A percentile compares a stretch with the other conserved stretches of the same genome.
phyloP scores from a whole-genome alignment of 164 flowering plant genomes.

The Tetracentron sinense region DNA sequence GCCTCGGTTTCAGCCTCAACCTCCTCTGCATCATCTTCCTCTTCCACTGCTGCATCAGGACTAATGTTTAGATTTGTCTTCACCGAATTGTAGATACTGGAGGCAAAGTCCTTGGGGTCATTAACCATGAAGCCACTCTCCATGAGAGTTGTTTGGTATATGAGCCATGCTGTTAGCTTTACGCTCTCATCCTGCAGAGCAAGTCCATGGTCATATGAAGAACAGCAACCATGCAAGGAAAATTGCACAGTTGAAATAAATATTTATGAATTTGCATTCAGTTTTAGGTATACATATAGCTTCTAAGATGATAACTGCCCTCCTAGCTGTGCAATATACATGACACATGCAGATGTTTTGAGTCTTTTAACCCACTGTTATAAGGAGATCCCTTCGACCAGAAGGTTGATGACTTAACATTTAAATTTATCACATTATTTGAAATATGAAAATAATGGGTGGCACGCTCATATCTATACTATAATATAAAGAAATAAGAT shows the following conservation, averaged over 20 bases:
- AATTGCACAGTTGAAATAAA: background rate
- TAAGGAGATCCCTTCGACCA: too few species aligned
- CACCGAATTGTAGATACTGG: constrained; percentile 69
- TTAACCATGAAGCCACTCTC: constrained; percentile 78
- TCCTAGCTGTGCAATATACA: background rate
- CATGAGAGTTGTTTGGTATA: constrained; percentile 92
- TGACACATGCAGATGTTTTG: background rate
- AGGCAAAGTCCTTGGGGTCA: constrained; percentile 88
- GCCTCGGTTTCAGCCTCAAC: constrained; percentile 26
- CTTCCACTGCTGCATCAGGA: constrained; percentile 74
- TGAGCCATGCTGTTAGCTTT: constrained; percentile 73
- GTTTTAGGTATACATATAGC: too few species aligned
- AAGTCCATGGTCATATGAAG: background rate
- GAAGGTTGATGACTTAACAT: too few species aligned
- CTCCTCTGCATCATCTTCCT: constrained; percentile 66
- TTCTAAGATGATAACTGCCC: background rate
- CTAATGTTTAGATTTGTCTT: constrained; percentile 69
- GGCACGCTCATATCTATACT: too few species aligned
- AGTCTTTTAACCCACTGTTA: too few species aligned
- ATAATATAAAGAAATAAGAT: too few species aligned
- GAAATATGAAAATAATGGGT: too few species aligned
- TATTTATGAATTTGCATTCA: too few species aligned
- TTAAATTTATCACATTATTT: too few species aligned
- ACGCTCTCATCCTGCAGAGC: constrained; percentile 59
- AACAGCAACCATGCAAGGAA: background rate